phyloP scores from a whole-genome alignment of 805 yeast species.

The Starmerella potacharoeniae region DNA sequence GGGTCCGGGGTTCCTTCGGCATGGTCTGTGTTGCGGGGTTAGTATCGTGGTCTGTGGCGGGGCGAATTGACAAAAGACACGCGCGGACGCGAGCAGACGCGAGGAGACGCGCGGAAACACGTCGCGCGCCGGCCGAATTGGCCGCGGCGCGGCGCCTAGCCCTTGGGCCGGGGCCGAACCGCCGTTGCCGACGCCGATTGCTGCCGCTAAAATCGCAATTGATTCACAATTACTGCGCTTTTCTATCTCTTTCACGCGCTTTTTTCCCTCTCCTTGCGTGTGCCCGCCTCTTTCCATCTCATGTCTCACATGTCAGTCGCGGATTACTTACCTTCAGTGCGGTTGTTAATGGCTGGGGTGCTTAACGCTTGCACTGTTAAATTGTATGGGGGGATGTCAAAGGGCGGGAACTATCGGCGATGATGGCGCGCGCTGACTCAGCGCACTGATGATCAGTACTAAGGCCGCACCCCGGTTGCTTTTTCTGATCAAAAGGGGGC shows the following conservation, averaged over 20 bases:
- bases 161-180: background rate
- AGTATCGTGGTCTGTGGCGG: conserved; percentile 5
- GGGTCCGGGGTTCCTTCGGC: conserved; percentile 22
- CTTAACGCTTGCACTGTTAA: conserved; percentile 6
- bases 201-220: background rate
- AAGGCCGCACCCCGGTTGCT: background rate
- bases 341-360: conserved; percentile 5
- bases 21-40: conserved; percentile 12
- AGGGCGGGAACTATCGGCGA: background rate
- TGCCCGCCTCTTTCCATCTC: background rate
- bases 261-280: background rate
- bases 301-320: background rate
- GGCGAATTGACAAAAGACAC: background rate
- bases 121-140: background rate
- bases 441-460: conserved; percentile 2
- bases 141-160: background rate
- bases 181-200: background rate
- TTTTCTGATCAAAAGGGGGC: background rate
- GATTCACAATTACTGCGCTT: background rate
- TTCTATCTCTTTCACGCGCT: background rate
- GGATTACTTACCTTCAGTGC: conserved; percentile 6
- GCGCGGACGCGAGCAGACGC: background rate
- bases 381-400: conserved; percentile 1
- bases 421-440: background rate
- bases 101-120: background rate